A percentile compares a stretch with the other conserved stretches of the same genome.
Conservation (phyloP, 2,329 filamentous ascomycete genomes). For the Fusarium verticillioides region DNA sequence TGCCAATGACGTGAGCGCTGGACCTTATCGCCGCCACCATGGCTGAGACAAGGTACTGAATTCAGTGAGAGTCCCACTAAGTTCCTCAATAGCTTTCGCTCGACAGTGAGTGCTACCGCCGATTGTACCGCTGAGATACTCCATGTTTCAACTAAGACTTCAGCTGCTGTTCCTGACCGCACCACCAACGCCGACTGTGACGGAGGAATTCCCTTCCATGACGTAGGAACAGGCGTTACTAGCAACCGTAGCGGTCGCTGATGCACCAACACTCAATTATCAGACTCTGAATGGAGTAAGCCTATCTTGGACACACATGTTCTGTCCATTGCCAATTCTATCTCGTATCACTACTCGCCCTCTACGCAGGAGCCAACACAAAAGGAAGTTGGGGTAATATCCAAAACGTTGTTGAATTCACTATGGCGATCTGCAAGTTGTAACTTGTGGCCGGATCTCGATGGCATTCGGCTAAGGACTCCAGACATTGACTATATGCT, state of each 20-base stretch:
- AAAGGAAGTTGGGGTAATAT: accelerated
- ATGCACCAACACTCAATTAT: background rate
- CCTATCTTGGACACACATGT: background rate
- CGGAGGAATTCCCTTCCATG: background rate
- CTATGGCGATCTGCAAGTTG: background rate
- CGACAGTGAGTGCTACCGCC: background rate
- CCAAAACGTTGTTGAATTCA: too few relatives aligned
- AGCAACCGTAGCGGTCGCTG: background rate
- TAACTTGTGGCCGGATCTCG: background rate
- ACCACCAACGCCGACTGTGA: too few relatives aligned
- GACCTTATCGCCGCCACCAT: background rate
- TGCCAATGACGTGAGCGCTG: background rate
- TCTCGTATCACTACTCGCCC: background rate
- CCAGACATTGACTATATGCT: background rate
- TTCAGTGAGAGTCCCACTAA: background rate
- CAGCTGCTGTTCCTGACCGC: background rate
- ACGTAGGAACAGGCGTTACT: too few relatives aligned
- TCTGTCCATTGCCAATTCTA: background rate
- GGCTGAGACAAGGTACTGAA: background rate
- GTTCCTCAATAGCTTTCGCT: background rate
- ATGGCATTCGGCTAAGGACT: background rate
- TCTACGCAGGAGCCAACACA: background rate
- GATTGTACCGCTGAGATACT: background rate
- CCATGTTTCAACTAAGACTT: background rate
- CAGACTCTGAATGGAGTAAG: background rate